Evolutionary conservation across 1,284 basidiomycete genomes (phyloP), one percentile per base, ranked within the genome.

Genomic region (Singerocomus rubriflavus): DNA sequence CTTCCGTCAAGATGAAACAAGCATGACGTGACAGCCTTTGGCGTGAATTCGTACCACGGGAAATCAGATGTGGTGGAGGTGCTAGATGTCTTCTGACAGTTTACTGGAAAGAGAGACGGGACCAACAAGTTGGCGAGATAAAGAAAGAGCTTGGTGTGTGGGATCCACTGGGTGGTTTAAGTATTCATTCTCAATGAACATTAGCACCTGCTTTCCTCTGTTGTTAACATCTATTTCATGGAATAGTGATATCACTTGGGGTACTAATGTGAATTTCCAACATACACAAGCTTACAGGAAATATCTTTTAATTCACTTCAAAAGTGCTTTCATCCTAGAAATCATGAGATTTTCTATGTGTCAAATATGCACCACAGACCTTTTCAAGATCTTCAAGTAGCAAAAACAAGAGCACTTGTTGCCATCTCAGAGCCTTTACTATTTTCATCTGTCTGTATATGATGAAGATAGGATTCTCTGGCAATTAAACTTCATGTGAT

Each of bases 41-140:
- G 67, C 70, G 73, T 13, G 91, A 96, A 66, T 96, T 90, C 68
- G 80, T 93, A 10, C 88, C 91, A 0, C 97, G 94, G 95, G 95
- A 93, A 9, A 71, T 95, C 48, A 81, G 83, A 51, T 89, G 88
- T 52, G 94, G 93, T 1, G 81, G 84, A 26, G 80, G 74, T 44
- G 80, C 87, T 1, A 77, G 76, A 60, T 90, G 86, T 59, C 71
- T 99, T 51, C 91, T 98, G 51, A 88, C 88, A 1, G 86, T 99
- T 7, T 94, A 95, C 63, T 99, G 96, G 97, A 97, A 99, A 71
- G 79, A 93, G 67, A 75, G 93, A 52, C 99, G 95, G 95, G 84
- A 84, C 50, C 85, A 91, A 68, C 79, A 90, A 50, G 71, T 96
- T 5, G 80, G 80, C 3, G 86, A 92, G 48, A 76, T 98, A 70